phyloP scores from a whole-genome alignment of 2,329 filamentous ascomycete genomes.

The Neopestalotiopsis sp. region DNA sequence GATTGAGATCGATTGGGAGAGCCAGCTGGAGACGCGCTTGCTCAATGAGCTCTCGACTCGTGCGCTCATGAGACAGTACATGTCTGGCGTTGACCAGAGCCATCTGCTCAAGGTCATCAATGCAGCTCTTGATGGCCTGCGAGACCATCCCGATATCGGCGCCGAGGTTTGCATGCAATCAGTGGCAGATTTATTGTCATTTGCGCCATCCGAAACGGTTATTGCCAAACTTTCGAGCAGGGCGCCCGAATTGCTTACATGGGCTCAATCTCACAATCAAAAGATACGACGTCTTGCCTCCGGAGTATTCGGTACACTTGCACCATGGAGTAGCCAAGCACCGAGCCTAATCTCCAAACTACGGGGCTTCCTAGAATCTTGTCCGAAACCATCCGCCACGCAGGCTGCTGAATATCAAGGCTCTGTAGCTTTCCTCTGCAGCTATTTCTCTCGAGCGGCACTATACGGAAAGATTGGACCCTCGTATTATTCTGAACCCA shows the following conservation, averaged over 20 bases:
- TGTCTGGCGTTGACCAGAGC: constrained; percentile 46
- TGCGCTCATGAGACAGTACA: constrained; percentile 59
- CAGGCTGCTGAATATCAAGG: constrained; percentile 37
- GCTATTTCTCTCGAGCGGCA: constrained; percentile 31
- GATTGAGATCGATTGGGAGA: constrained; percentile 83
- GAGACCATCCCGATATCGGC: constrained; percentile 44
- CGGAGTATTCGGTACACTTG: constrained; percentile 76
- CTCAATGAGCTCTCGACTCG: constrained; percentile 72
- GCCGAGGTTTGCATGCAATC: constrained; percentile 34
- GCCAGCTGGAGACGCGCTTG: constrained; percentile 74
- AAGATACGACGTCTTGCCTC: constrained; percentile 70
- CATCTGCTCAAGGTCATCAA: constrained; percentile 52
- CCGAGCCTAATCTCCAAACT: constrained; percentile 44
- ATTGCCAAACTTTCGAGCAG: constrained; percentile 45
- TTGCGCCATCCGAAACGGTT: constrained; percentile 36
- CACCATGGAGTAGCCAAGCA: constrained; percentile 63
- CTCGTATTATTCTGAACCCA: constrained; percentile 27
- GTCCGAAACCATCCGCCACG: constrained; percentile 29
- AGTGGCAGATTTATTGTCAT: constrained; percentile 34
- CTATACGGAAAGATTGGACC: constrained; percentile 30
- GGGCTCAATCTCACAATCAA: constrained; percentile 74
- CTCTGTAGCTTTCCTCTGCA: constrained; percentile 33
- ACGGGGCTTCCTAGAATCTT: constrained; percentile 29
- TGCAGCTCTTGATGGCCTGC: constrained; percentile 63
- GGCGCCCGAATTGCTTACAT: constrained; percentile 57